Evolutionary conservation across 1,284 basidiomycete species (phyloP).

Genomic region (Baeospora myosura): DNA sequence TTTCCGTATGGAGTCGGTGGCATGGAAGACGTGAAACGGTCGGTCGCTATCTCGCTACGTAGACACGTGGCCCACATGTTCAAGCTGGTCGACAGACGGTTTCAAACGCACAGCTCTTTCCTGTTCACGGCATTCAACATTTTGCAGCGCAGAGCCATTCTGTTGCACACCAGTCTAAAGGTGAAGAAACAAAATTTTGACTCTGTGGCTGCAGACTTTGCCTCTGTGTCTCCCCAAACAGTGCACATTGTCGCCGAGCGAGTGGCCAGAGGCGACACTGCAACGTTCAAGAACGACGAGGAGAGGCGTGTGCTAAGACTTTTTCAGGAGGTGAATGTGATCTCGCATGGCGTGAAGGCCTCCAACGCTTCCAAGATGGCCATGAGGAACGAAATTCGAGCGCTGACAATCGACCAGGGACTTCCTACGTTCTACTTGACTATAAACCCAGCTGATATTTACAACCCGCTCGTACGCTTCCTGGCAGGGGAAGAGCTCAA

Average conservation of each 20-base stretch:
- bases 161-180: conserved; percentile 23
- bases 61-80: conserved; percentile 23
- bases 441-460: conserved; percentile 32
- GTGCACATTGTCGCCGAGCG: conserved; percentile 17
- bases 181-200: conserved; percentile 17
- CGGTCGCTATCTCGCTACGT: conserved; percentile 18
- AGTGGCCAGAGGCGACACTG: conserved; percentile 15
- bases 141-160: conserved; percentile 20
- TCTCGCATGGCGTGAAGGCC: conserved; percentile 24
- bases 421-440: conserved; percentile 30
- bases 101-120: conserved; percentile 29
- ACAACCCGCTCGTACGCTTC: conserved; percentile 27
- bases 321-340: conserved; percentile 26
- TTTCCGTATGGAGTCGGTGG: conserved; percentile 33
- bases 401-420: conserved; percentile 22
- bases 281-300: conserved; percentile 15
- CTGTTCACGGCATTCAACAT: conserved; percentile 30
- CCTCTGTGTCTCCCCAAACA: conserved; percentile 14
- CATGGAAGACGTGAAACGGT: conserved; percentile 27
- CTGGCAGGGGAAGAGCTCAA: conserved; percentile 26
- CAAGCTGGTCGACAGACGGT: conserved; percentile 21
- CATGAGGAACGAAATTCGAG: conserved; percentile 31
- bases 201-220: conserved; percentile 16
- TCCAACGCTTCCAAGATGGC: conserved; percentile 19
- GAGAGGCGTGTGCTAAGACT: conserved; percentile 21